These are phyloP conservation scores for Pythium vanterpoolii DNA, from an alignment of 352 stramenopile genomes.

Conservation along the genomic window DNA sequence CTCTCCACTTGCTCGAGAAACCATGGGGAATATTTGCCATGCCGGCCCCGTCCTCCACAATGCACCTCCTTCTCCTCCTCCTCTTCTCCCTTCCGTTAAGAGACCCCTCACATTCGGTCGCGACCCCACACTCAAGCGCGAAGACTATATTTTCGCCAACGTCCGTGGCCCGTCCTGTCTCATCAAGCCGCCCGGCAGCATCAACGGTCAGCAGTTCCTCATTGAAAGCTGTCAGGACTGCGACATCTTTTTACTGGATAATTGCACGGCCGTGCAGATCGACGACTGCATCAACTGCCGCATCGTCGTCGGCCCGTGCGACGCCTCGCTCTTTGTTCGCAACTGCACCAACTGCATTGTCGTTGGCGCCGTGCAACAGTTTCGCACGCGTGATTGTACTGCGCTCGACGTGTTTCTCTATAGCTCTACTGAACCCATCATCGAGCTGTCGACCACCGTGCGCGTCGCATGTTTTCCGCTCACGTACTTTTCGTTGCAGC, in stretches of 20 bases:
- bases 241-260: conserved; percentile 74
- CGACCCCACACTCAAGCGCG: conserved; percentile 60
- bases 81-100: neutral
- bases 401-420: conserved; percentile 66
- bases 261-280: conserved; percentile 77
- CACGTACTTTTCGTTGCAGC: conserved; percentile 67
- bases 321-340: conserved; percentile 67
- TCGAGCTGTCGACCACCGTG: conserved; percentile 59
- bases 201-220: conserved; percentile 81
- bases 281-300: conserved; percentile 67
- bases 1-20: neutral
- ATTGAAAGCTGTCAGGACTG: conserved; percentile 69
- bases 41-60: conserved; percentile 23
- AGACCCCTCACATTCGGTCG: conserved; percentile 43
- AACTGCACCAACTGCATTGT: conserved; percentile 62
- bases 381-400: conserved; percentile 64
- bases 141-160: conserved; percentile 67
- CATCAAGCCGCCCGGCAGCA: conserved; percentile 49
- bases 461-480: conserved; percentile 62
- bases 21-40: conserved; percentile 67
- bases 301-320: conserved; percentile 65
- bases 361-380: conserved; percentile 68
- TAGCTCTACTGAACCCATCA: conserved; percentile 64
- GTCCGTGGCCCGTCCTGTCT: conserved; percentile 38
- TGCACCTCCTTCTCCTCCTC: neutral